These are phyloP conservation scores for Serpula lacrymans DNA, from an alignment of 768 basidiomycete species.

Conservation along the genomic window DNA sequence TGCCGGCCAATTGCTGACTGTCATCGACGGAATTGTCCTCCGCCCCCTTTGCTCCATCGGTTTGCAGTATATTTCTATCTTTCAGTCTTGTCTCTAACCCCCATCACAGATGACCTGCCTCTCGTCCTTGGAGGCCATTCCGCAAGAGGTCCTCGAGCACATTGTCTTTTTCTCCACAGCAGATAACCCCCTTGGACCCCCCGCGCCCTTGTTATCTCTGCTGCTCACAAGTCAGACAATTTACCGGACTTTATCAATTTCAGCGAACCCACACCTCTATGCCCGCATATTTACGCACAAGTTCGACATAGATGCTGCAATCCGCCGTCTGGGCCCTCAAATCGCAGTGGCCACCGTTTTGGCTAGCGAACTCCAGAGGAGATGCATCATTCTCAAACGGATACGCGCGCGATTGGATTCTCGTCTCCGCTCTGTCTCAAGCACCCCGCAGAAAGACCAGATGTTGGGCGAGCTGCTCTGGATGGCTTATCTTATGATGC, in stretches of 20 bases:
- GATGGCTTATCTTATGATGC: constrained; percentile 71
- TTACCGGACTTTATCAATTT: constrained; percentile 47
- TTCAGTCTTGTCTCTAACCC: constrained; percentile 4
- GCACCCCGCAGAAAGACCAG: constrained; percentile 19
- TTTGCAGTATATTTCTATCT: neutral
- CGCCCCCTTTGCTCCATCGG: constrained; percentile 2
- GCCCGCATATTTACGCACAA: constrained; percentile 63
- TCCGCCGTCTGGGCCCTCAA: constrained; percentile 46
- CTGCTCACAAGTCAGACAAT: constrained; percentile 47
- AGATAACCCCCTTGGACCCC: constrained; percentile 53
- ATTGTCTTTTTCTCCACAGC: constrained; percentile 68
- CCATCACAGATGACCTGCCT: constrained; percentile 9
- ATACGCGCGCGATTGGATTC: constrained; percentile 45
- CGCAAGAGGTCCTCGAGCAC: constrained; percentile 76
- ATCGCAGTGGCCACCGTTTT: constrained; percentile 41
- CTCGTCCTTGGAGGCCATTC: constrained; percentile 47
- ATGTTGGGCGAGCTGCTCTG: constrained; percentile 47
- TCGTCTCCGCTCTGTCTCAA: constrained; percentile 12
- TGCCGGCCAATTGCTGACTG: too few species aligned
- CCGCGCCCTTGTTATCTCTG: constrained; percentile 53
- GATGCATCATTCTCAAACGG: constrained; percentile 55
- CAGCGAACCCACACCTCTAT: constrained; percentile 65
- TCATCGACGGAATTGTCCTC: constrained; percentile 6
- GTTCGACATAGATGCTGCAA: constrained; percentile 57
- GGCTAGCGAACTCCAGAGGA: constrained; percentile 60